Base-by-base conservation (phyloP, 148 eudicot genomes). In the Oxyria digyna region DNA sequence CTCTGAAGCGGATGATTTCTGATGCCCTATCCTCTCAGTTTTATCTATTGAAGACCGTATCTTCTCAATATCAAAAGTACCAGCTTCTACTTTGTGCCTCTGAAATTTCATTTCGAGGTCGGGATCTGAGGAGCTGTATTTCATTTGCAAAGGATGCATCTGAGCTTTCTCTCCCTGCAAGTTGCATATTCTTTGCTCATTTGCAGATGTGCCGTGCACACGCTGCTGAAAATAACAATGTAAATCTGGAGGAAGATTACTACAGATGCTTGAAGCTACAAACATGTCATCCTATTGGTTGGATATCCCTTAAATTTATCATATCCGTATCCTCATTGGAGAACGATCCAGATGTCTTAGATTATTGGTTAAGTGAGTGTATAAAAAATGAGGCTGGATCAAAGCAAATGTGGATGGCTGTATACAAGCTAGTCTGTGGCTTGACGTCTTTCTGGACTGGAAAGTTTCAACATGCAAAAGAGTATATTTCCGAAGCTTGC, bases 1-100 rank as follows among this genome's bases (percentile, higher is more conserved):
- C 79, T 68, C 84, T 93, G 73, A 79, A 81, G 82, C 81, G 95
- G 74, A 79, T 93, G 71, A 87, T 72, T 41, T 33, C 50, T 76
- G 81, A 74, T 50, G 85, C 91, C 77, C 82, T 93, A 42, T 68
- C 80, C 31, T 72, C 70, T 76, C 77, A 74, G 42, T 72, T 76
- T 37, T 73, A 45, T 72, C 49, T 50, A 59, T 67, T 46, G 64
- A 69, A 82, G 38, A 75, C 72, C 41, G 38, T 29, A 43, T 62
- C 50, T 52, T 73, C 69, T 64, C 81, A 76, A 62, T 87, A 89
- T 76, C 81, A 80, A 75, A 81, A 73, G 69, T 86, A 85, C 71
- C 98, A 93, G 85, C 87, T 93, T 85, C 87, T 80, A 42, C 90
- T 93, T 46, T 87, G 95, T 77, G 85, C 89, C 43, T 91, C 96